phyloP scores from a whole-genome alignment of 1,139 yeast species.

The Candida labiduridarum region DNA sequence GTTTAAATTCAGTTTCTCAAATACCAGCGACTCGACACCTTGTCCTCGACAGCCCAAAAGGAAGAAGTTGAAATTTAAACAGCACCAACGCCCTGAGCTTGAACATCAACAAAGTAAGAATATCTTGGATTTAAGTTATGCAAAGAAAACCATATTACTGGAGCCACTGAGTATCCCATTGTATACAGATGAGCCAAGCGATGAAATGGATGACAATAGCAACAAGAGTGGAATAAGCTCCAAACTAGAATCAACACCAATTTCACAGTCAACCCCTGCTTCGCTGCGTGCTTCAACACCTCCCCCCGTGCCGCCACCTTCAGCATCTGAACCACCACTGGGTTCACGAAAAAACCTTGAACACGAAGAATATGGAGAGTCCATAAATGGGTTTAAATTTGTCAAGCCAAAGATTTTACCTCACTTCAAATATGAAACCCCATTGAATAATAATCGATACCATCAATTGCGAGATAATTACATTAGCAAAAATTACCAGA shows the following conservation, averaged over 20 bases:
- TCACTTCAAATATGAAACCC: constrained; percentile 25
- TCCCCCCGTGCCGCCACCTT: constrained; percentile 15
- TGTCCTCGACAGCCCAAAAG: constrained; percentile 36
- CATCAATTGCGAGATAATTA: constrained; percentile 12
- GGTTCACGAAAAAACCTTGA: background rate
- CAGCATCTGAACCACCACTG: constrained; percentile 8
- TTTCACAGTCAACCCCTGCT: constrained; percentile 40
- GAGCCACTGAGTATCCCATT: constrained; percentile 6
- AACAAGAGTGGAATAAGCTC: background rate
- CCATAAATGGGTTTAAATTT: constrained; percentile 39
- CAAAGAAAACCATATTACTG: constrained; percentile 24
- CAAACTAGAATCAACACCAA: constrained; percentile 27
- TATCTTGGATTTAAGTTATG: constrained; percentile 27
- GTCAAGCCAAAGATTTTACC: constrained; percentile 24
- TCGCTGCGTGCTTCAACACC: constrained; percentile 34
- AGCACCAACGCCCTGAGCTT: constrained; percentile 13
- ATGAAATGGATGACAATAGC: constrained; percentile 13
- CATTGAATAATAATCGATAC: constrained; percentile 18
- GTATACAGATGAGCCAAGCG: constrained; percentile 16
- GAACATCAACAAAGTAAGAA: constrained; percentile 20
- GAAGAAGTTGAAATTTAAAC: constrained; percentile 30
- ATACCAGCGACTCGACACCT: constrained; percentile 34
- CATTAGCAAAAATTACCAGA: constrained; percentile 25
- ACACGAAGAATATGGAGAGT: constrained; percentile 25
- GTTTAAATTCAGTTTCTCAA: constrained; percentile 29